Percentiles rank a stretch among this genome's conserved stretches.
Conservation (phyloP, 2,329 filamentous ascomycete genomes). For the Colletotrichum paranaense region DNA sequence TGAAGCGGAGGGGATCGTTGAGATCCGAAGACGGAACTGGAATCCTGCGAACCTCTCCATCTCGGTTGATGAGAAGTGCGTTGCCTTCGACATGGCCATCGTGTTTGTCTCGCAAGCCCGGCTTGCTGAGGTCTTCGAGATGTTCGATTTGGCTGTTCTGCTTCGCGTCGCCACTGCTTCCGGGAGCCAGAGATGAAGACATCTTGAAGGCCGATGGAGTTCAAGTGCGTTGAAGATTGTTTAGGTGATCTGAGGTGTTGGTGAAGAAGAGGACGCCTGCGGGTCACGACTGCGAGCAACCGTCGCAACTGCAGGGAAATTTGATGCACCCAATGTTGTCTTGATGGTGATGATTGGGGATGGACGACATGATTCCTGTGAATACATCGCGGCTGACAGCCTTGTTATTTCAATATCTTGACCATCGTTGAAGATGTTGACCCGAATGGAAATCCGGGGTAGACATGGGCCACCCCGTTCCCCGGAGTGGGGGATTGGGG, state of each 20-base stretch:
- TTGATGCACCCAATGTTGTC: neutral
- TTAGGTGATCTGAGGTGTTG: neutral
- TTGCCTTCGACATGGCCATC: slow-evolving; percentile 28
- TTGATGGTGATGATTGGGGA: neutral
- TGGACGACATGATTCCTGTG: neutral
- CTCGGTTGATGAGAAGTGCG: slow-evolving; percentile 30
- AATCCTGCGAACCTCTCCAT: slow-evolving; percentile 35
- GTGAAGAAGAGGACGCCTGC: neutral
- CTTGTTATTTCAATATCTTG: neutral
- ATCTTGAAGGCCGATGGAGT: neutral
- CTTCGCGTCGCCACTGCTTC: neutral
- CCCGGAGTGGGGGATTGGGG: slow-evolving; percentile 11
- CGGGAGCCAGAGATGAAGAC: neutral
- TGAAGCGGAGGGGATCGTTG: slow-evolving; percentile 43
- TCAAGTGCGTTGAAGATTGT: neutral
- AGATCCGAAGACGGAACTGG: slow-evolving; percentile 38
- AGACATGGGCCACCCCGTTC: slow-evolving; percentile 6
- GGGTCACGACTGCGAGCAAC: slow-evolving; percentile 28
- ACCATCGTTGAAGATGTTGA: neutral
- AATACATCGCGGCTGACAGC: neutral
- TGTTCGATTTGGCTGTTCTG: slow-evolving; percentile 9
- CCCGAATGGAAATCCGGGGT: neutral
- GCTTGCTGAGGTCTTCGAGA: slow-evolving; percentile 5
- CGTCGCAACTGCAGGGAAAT: slow-evolving; percentile 16
- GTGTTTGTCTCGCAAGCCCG: neutral